Evolutionary conservation across 495 filamentous ascomycete species (phyloP).

Genomic region (Daldinia caldariorum): DNA sequence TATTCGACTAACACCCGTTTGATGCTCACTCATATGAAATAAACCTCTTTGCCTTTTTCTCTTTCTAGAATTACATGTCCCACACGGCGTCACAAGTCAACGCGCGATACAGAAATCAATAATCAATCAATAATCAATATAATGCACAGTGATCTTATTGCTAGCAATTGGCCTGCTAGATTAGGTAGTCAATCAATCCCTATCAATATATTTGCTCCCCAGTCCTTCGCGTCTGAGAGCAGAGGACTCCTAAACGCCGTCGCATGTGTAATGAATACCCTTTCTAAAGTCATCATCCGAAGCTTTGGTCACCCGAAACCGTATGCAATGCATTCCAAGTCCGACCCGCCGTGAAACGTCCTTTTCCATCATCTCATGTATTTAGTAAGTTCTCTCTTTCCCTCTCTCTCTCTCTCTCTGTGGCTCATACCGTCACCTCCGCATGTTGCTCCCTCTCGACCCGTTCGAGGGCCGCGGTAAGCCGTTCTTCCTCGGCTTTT

Average conservation of each 20-base stretch:
- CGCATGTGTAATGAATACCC: slow-evolving; percentile 26
- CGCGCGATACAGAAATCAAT: neutral
- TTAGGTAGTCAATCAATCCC: neutral
- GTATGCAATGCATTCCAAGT: slow-evolving; percentile 9
- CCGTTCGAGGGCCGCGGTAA: slow-evolving; percentile 50
- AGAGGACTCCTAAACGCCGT: slow-evolving; percentile 35
- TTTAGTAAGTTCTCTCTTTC: neutral
- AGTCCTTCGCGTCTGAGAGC: neutral
- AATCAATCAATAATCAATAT: too few species aligned
- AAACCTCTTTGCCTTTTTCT: too few species aligned
- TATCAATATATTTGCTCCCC: neutral
- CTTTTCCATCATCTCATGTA: neutral
- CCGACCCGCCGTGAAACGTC: neutral
- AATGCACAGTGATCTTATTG: neutral
- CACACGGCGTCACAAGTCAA: neutral
- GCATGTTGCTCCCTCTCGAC: slow-evolving; percentile 45
- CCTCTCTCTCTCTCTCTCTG: neutral
- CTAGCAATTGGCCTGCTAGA: neutral
- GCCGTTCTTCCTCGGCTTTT: slow-evolving; percentile 73
- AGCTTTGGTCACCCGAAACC: slow-evolving; percentile 15
- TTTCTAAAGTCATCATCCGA: slow-evolving; percentile 12
- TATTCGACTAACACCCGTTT: too few species aligned
- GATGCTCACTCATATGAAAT: neutral
- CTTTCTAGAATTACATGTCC: neutral
- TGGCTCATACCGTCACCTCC: neutral